Evolutionary conservation across 2,329 filamentous ascomycete species (phyloP), one percentile per base, ranked within the genome.

Genomic region (Penicillium sp.): DNA sequence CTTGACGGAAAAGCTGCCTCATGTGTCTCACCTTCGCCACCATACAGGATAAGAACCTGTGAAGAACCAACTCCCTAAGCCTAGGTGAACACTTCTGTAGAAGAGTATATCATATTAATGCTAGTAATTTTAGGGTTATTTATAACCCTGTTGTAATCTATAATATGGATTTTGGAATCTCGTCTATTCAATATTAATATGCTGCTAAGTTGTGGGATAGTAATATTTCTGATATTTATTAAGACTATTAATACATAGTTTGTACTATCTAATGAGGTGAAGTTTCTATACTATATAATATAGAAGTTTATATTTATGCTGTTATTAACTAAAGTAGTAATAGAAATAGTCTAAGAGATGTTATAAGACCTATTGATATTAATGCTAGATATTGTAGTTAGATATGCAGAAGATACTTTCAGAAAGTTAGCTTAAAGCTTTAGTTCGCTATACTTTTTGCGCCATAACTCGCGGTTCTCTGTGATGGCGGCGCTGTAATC

Each of bases 381-480:
- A 62, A 78, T 74, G 12, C 80, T 79, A 1, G 85, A 80, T 0
- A 74, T 77, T 0, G 85, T 81, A 2, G 81, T 81, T 16, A 91
- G 72, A 63, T 90, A 92, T 0, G 81, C 83, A 0, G 88, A 86
- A 0, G 87, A 89, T 0, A 85, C 86, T 62, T 86, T 86, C 49
- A 90, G 70, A 70, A 93, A 93, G 63, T 90, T 87, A 24, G 83
- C 87, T 60, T 90, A 76, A 1, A 93, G 80, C 66, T 93, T 94
- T 26, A 89, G 77, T 68, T 93, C 89, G 43, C 84, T 86, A 68
- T 91, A 93, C 68, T 93, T 93, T 66, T 91, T 87, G 1, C 88
- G 81, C 24, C 79, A 74, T 3, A 93, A 76, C 1, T 81, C 80
- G 21, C 89, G 80, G 43, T 88, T 84, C 66, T 94, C 90, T 1